Percentiles rank a stretch among this genome's conserved stretches.
Evolutionary conservation across 1,284 basidiomycete genomes (phyloP).

Genomic region (Marasmius fiardii): DNA sequence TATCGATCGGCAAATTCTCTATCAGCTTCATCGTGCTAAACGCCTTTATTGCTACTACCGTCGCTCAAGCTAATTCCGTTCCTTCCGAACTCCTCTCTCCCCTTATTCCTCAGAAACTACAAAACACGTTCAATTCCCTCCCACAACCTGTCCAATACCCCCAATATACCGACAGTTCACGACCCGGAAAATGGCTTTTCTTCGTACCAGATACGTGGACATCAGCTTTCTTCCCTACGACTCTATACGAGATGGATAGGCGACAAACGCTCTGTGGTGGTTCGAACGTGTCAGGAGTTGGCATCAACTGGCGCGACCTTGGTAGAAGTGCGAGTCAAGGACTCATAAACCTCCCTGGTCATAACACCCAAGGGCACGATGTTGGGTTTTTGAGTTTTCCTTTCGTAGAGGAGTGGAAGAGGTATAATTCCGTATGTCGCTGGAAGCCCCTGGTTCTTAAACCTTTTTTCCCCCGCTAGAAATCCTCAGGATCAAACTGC

Average conservation of each 20-base stretch:
- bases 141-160: constrained; percentile 49
- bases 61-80: not conserved
- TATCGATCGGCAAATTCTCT: too few species aligned
- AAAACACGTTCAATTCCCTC: constrained; percentile 43
- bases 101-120: constrained; percentile 51
- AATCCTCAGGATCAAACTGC: constrained; percentile 44
- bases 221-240: constrained; percentile 63
- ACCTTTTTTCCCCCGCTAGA: constrained; percentile 21
- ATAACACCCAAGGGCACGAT: constrained; percentile 52
- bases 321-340: constrained; percentile 48
- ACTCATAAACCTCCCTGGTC: constrained; percentile 41
- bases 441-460: not conserved
- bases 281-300: constrained; percentile 27
- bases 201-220: constrained; percentile 62
- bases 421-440: constrained; percentile 29
- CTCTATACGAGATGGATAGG: constrained; percentile 54
- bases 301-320: constrained; percentile 49
- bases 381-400: constrained; percentile 69
- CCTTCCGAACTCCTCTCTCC: constrained; percentile 52
- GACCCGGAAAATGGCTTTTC: constrained; percentile 46
- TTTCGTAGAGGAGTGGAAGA: constrained; percentile 50
- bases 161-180: constrained; percentile 41
- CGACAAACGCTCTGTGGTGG: constrained; percentile 44
- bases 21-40: too few species aligned
- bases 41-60: too few species aligned